Evolutionary conservation across 2,329 filamentous ascomycete species (phyloP).

Genomic region (Lasiodiplodia sp.): DNA sequence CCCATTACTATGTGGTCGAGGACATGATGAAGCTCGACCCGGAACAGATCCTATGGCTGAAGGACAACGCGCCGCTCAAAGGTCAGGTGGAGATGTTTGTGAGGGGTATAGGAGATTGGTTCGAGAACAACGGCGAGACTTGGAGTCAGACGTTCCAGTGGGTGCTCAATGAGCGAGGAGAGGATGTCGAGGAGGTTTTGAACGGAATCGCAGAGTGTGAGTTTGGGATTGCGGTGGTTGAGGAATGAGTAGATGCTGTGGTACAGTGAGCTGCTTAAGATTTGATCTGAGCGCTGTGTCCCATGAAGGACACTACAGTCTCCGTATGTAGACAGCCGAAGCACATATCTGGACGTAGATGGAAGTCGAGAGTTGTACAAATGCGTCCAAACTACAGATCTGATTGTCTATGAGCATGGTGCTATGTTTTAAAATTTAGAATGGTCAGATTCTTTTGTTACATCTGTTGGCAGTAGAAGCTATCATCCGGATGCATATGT

Average conservation of each 20-base stretch:
- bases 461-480: too few species aligned
- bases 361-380: too few species aligned
- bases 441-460: too few species aligned
- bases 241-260: conserved; percentile 27
- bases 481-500: too few species aligned
- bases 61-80: conserved; percentile 63
- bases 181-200: conserved; percentile 65
- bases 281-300: too few species aligned
- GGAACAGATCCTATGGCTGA: conserved; percentile 64
- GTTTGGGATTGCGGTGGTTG: conserved; percentile 66
- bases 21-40: conserved; percentile 71
- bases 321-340: too few species aligned
- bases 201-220: conserved; percentile 72
- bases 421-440: too few species aligned
- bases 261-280: too few species aligned
- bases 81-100: conserved; percentile 65
- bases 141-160: conserved; percentile 65
- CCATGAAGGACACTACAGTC: too few species aligned
- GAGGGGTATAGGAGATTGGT: conserved; percentile 63
- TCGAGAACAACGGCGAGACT: conserved; percentile 69
- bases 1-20: conserved; percentile 69
- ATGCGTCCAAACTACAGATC: too few species aligned
- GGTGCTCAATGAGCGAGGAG: conserved; percentile 63
- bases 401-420: too few species aligned
- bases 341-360: too few species aligned